Evolutionary conservation across 2,329 filamentous ascomycete species (phyloP), one percentile per base, ranked within the genome.

Genomic region (Fusarium brachygibbosum): DNA sequence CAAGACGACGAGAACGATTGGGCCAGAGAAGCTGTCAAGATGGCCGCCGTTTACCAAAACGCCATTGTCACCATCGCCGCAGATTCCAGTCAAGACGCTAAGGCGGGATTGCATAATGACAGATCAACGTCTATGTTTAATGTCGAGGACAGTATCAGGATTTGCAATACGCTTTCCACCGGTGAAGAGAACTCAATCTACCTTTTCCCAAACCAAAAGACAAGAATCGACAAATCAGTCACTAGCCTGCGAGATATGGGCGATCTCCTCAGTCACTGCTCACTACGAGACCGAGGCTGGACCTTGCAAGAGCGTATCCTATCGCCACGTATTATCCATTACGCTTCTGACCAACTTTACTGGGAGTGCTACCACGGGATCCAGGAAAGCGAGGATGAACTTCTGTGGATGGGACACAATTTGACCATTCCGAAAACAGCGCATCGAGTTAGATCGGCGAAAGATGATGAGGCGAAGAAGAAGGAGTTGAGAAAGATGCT

Each of bases 41-140:
- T 62, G 55, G 45, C 38, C 10, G 5, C n/a, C 16, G 40, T 62
- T 5, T 62, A 62, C 21, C 58, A 62, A 2, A 60, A 60, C 5
- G 56, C 58, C 3, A n/a, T 62, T 2, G 8, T 61, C 3, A 61
- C 56, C 1, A 45, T 62, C 29, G 16, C 55, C 0, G 58, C 55
- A 5, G 58, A 40, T 32, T 53, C n/a, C 0, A 61, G 58, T 2
- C 14, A 35, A 13, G 32, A 61, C 4, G 45, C 58, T 7, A 45
- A 35, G 10, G 21, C 55, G 1, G 55, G 55, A 1, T 7, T 62
- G 5, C 21, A 62, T 2, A 62, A 46, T 2, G 13, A 19, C 4
- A 31, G 3, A 13, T 62, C 58, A 2, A 19, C 5, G 8, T 62
- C 58, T 1, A 35, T 46, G 8, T 21, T 53, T 1, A 60, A 25